Base-by-base conservation (phyloP, 2,329 filamentous ascomycete species). In the Colletotrichum siamense region DNA sequence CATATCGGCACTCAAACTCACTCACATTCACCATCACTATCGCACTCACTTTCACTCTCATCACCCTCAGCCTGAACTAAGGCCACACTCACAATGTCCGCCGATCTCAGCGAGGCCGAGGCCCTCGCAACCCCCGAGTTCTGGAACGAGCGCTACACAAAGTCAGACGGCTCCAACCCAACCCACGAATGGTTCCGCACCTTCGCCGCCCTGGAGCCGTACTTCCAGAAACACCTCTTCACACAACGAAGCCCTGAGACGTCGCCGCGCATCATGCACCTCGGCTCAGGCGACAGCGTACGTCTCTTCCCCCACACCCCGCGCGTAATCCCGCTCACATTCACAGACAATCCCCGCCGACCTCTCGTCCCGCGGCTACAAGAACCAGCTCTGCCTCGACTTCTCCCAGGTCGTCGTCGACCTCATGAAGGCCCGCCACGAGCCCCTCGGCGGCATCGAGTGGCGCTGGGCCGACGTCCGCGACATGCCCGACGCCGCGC, bases 221-320 rank as follows among this genome's bases (percentile, higher is more conserved):
- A 91, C 76, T 85, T 92, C 57, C 76, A 82, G 28, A 81, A 79
- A 16, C 83, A 87, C 77, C 82, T 91, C 22, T 88, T 89, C 70
- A 68, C 81, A 8, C 39, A 30, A 2, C 71, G 77, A 2, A 74
- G 79, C 1, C 79, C 80, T 18, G 76, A 76, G 12, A 76, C 85
- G 0, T 78, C 82, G 0, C 87, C 87, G 1, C 75, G 81, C 13
- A 87, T 92, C n/a, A 79, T 92, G 16, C 90, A 92, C 81, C 82
- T 92, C 6, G 91, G 90, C 0, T 91, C 87, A 10, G 91, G 91
- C 9, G 89, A 92, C 78, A 92, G 90, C 81, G 90, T 91, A 80
- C 59, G 70, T 59, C 64, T 44, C 36, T 9, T 0, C 1, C 36
- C 36, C 36, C 36, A 39, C 16, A 2, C 36, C 16, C 36, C 36